Percentiles rank a stretch among this genome's conserved stretches.
phyloP scores from a whole-genome alignment of 176 grass and related monocot genomes.

The Guadua angustifolia region DNA sequence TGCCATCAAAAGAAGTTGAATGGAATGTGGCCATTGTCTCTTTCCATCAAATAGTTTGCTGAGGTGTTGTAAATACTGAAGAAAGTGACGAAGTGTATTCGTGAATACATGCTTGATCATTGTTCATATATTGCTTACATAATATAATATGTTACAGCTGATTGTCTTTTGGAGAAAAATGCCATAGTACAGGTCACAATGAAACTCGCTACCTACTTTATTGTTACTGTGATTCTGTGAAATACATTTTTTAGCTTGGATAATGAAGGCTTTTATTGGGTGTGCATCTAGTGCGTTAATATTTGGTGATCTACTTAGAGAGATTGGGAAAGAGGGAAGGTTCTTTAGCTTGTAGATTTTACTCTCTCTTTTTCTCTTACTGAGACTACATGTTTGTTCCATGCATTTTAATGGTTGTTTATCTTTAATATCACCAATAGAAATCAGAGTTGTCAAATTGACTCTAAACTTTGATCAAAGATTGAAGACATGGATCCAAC shows the following conservation, averaged over 20 bases:
- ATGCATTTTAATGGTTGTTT: constrained; percentile 51
- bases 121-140: background rate
- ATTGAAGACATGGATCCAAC: constrained; percentile 65
- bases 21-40: background rate
- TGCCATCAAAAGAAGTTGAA: background rate
- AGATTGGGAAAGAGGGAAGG: constrained; percentile 1
- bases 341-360: constrained; percentile 14
- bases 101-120: background rate
- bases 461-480: constrained; percentile 70
- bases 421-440: constrained; percentile 52
- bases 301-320: constrained; percentile 16
- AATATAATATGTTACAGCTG: background rate
- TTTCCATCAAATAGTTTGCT: background rate
- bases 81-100: background rate
- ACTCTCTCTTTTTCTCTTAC: constrained; percentile 5
- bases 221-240: constrained; percentile 23
- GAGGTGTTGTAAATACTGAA: background rate
- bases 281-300: background rate
- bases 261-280: background rate
- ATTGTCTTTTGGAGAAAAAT: constrained; percentile 21
- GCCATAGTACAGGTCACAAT: background rate
- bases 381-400: constrained; percentile 28
- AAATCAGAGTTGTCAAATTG: constrained; percentile 53
- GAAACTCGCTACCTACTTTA: constrained; percentile 4
- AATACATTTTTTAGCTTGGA: constrained; percentile 10